Percentiles rank a stretch among this genome's conserved stretches.
These are phyloP conservation scores for Camelina laxa DNA, from an alignment of 345 rosid species.

Conservation along the genomic window DNA sequence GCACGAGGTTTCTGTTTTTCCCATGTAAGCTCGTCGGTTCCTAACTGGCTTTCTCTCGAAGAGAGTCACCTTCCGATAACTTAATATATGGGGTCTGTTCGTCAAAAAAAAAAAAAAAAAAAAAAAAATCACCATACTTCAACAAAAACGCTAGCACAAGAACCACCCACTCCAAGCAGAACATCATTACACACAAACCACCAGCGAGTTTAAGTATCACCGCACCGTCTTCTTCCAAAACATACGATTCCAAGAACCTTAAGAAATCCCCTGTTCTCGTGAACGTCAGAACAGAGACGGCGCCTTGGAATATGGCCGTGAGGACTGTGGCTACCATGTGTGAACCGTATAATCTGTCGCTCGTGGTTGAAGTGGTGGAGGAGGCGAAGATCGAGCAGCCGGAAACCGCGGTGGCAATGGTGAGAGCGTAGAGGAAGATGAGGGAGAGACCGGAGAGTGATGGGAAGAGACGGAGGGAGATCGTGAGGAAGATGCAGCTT, in stretches of 20 bases:
- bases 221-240: slow-evolving; percentile 73
- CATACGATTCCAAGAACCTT: slow-evolving; percentile 67
- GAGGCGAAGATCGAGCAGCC: background rate
- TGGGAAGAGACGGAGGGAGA: slow-evolving; percentile 83
- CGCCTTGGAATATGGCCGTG: slow-evolving; percentile 87
- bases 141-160: slow-evolving; percentile 43
- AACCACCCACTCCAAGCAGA: slow-evolving; percentile 43
- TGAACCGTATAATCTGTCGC: slow-evolving; percentile 62
- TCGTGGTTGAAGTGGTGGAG: slow-evolving; percentile 43
- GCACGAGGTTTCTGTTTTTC: no score
- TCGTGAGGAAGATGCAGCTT: slow-evolving; percentile 87
- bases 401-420: slow-evolving; percentile 46
- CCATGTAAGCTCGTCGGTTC: no score
- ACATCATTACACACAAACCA: slow-evolving; percentile 33
- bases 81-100: no score
- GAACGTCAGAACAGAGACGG: slow-evolving; percentile 75
- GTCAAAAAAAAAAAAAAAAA: no score
- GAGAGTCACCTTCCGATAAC: no score
- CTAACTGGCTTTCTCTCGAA: no score
- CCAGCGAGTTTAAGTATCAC: slow-evolving; percentile 83
- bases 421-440: slow-evolving; percentile 45
- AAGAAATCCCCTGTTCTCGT: slow-evolving; percentile 66
- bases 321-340: slow-evolving; percentile 90
- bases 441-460: slow-evolving; percentile 57
- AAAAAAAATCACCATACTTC: slow-evolving; percentile 40